Conservation (phyloP, 1,284 basidiomycete species). For the Amylostereum areolatum region DNA sequence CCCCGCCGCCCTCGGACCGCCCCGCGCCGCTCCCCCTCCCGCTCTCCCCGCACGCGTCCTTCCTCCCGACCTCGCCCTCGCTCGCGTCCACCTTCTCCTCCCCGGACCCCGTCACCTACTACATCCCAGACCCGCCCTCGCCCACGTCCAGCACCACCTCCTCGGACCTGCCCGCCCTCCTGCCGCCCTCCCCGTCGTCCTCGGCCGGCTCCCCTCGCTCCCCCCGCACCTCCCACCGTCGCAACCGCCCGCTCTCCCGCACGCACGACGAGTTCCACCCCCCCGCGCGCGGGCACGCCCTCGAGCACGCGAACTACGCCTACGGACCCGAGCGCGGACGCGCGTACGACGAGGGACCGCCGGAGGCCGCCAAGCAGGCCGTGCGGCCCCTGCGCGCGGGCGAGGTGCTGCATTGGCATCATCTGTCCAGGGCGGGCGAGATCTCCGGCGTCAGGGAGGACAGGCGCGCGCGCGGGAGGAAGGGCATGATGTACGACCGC, state of each 20-base stretch:
- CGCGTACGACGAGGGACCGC: not conserved
- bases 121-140: constrained; percentile 19
- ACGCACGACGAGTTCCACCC: too few relatives aligned
- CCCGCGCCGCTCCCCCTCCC: constrained; percentile 20
- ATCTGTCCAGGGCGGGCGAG: constrained; percentile 69
- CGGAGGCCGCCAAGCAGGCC: constrained; percentile 12
- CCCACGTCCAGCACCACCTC: constrained; percentile 12
- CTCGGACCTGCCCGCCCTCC: constrained; percentile 14
- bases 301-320: too few relatives aligned
- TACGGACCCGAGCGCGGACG: not conserved
- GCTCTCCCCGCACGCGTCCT: constrained; percentile 63
- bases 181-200: constrained; percentile 16
- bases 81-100: constrained; percentile 13
- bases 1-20: constrained; percentile 9
- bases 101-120: constrained; percentile 44
- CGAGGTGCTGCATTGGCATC: constrained; percentile 75
- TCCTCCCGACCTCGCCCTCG: constrained; percentile 35
- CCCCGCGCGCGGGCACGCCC: too few relatives aligned
- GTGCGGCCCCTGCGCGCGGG: constrained; percentile 33
- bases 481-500: constrained; percentile 7
- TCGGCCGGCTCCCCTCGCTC: constrained; percentile 12
- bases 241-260: constrained; percentile 10
- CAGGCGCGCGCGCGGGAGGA: constrained; percentile 32
- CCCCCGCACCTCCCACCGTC: constrained; percentile 14
- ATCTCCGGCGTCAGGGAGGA: constrained; percentile 62